Base-by-base conservation (phyloP, 192 early-diverging fungal species). In the Coemansia sp. region DNA sequence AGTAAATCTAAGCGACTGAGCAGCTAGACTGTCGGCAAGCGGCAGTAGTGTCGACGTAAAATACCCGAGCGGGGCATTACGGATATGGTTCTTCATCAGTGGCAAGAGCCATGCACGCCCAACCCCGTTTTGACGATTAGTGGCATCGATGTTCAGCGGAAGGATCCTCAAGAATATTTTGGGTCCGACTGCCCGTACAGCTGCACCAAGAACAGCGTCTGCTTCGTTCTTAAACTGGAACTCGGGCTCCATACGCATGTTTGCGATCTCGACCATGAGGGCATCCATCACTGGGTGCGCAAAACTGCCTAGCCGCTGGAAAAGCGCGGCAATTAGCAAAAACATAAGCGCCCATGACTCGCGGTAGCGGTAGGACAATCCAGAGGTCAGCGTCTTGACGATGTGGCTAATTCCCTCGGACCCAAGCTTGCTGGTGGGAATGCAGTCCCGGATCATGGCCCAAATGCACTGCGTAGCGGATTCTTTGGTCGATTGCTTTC, bases 31-130 rank as follows among this genome's bases (percentile, higher is more conserved):
- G 33, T 94, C 87, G 4, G 89, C 91, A 23, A 98, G 69, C 3
- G 95, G 94, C n/a, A 94, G 81, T 58, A 98, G 69, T 1, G 64
- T 77, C 30, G 76, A 63, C 13, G 84, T 76, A 83, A 93, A 94
- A 72, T 86, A 96, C 21, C 68, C 71, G 33, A 98, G 80, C 33
- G 72, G 85, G 31, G 88, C 90, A 67, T 88, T 94, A 70, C 80
- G 90, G 62, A 86, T 88, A 68, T 84, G 84, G 58, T 85, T 83
- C 77, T 88, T 87, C 63, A 97, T 87, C 53, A 94, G 69, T 26
- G 95, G 90, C 60, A 99, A 82, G 35, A 99, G 85, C 85, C 95
- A 99, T 0, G 97, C 94, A 43, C 97, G 88, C 34, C 92, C 90
- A n/a, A 83, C 71, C 6, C 63, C 57, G 45, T 58, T 67, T 56